phyloP scores from a whole-genome alignment of 2,329 filamentous ascomycete species.

The Acrocalymma vagum region DNA sequence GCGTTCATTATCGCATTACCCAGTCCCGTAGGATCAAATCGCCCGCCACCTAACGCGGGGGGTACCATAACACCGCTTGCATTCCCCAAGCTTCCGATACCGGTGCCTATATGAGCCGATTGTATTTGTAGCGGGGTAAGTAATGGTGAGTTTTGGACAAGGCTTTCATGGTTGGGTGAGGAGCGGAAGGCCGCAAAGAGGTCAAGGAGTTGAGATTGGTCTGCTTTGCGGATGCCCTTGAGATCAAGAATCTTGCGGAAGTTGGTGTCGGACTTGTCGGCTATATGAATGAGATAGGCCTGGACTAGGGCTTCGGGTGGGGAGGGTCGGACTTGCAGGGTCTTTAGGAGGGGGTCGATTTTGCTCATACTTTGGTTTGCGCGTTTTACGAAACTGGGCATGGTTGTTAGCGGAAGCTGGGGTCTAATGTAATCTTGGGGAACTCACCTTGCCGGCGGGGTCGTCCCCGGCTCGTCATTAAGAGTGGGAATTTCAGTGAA shows the following conservation, averaged over 20 bases:
- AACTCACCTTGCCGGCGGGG: conserved; percentile 59
- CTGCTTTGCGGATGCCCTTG: conserved; percentile 85
- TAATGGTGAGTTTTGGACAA: conserved; percentile 54
- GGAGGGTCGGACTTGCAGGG: conserved; percentile 89
- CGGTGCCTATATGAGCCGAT: conserved; percentile 51
- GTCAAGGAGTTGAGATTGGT: conserved; percentile 84
- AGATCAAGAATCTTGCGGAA: conserved; percentile 96
- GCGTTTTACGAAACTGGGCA: conserved; percentile 80
- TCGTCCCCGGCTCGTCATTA: conserved; percentile 65
- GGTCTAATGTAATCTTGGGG: conserved; percentile 6
- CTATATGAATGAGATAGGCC: conserved; percentile 97
- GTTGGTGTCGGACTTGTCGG: conserved; percentile 90
- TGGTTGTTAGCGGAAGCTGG: conserved; percentile 29
- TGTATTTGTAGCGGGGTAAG: conserved; percentile 48
- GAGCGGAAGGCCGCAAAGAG: conserved; percentile 88
- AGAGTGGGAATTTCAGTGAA: conserved; percentile 75
- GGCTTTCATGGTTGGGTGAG: conserved; percentile 70
- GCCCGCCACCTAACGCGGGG: conserved; percentile 46
- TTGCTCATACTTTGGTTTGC: conserved; percentile 85
- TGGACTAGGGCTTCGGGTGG: conserved; percentile 95
- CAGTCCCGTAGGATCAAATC: conserved; percentile 82
- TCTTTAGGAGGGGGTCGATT: conserved; percentile 93
- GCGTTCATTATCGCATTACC: conserved; percentile 90
- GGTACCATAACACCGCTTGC: conserved; percentile 49
- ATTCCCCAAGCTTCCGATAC: conserved; percentile 51